Percentiles rank a stretch among this genome's conserved stretches.
These are phyloP conservation scores for Fomitopsis schrenkii DNA, from an alignment of 1,284 basidiomycete species.

Conservation along the genomic window DNA sequence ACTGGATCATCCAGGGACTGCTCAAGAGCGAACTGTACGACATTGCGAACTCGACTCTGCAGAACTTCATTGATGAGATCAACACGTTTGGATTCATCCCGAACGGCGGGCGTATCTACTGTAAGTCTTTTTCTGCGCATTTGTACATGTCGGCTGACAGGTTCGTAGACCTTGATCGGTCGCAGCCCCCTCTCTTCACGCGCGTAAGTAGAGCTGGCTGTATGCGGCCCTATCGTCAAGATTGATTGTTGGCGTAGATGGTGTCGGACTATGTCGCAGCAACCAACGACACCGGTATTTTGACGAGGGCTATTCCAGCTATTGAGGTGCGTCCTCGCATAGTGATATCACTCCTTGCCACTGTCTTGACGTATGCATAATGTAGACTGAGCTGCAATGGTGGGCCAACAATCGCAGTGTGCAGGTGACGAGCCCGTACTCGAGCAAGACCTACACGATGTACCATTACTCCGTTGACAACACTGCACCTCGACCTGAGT, in stretches of 20 bases:
- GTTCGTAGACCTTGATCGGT: constrained; percentile 72
- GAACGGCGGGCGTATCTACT: constrained; percentile 85
- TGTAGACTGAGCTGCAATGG: constrained; percentile 75
- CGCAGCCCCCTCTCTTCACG: constrained; percentile 86
- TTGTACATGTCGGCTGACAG: not conserved
- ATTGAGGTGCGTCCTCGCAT: constrained; percentile 38
- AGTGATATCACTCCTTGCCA: not conserved
- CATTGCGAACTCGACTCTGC: constrained; percentile 72
- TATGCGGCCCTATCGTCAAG: not conserved
- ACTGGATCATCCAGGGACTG: constrained; percentile 85
- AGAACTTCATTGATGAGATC: constrained; percentile 93
- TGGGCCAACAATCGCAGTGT: constrained; percentile 78
- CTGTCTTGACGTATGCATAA: not conserved
- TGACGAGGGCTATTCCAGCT: constrained; percentile 60
- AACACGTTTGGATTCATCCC: constrained; percentile 83
- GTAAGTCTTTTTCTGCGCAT: constrained; percentile 35
- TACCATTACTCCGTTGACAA: constrained; percentile 77
- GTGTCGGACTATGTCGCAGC: constrained; percentile 57
- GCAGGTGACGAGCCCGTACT: constrained; percentile 72
- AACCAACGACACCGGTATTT: constrained; percentile 58
- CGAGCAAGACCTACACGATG: constrained; percentile 61
- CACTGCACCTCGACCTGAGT: constrained; percentile 87
- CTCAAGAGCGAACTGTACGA: constrained; percentile 73
- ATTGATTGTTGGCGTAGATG: constrained; percentile 42
- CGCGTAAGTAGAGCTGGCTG: constrained; percentile 42